Conservation (phyloP, 2,329 filamentous ascomycete genomes). For the Aureobasidium subglaciale region DNA sequence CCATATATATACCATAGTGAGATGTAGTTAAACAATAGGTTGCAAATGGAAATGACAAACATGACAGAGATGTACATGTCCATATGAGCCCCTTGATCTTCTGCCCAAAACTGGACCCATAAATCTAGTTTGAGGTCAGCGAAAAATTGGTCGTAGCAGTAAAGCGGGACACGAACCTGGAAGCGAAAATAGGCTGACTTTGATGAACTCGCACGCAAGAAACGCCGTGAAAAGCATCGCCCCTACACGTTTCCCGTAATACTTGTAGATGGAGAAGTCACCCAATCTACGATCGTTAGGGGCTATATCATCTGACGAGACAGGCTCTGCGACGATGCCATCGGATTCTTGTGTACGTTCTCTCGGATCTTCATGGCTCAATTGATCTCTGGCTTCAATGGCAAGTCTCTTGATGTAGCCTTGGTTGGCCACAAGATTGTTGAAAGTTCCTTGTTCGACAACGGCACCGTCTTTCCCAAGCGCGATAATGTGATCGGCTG, state of each 20-base stretch:
- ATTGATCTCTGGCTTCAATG: neutral
- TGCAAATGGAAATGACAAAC: neutral
- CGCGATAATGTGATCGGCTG: constrained; percentile 37
- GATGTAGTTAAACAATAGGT: neutral
- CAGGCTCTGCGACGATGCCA: neutral
- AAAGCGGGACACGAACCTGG: neutral
- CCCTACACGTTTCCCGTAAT: neutral
- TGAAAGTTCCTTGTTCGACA: neutral
- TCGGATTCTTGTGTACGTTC: neutral
- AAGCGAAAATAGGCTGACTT: neutral
- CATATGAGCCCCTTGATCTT: neutral
- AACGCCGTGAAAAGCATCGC: neutral
- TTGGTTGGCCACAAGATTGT: neutral
- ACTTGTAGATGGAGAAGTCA: neutral
- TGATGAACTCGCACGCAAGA: neutral
- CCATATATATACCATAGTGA: neutral
- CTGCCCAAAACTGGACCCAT: neutral
- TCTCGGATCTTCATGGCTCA: neutral
- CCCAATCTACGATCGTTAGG: neutral
- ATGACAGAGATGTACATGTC: neutral
- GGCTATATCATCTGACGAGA: neutral
- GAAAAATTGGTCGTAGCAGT: too few species aligned
- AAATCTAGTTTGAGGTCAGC: neutral
- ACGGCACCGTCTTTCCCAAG: neutral
- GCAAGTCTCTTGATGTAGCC: neutral